Base-by-base conservation (phyloP, 2,329 filamentous ascomycete genomes). In the Fusarium sp. region DNA sequence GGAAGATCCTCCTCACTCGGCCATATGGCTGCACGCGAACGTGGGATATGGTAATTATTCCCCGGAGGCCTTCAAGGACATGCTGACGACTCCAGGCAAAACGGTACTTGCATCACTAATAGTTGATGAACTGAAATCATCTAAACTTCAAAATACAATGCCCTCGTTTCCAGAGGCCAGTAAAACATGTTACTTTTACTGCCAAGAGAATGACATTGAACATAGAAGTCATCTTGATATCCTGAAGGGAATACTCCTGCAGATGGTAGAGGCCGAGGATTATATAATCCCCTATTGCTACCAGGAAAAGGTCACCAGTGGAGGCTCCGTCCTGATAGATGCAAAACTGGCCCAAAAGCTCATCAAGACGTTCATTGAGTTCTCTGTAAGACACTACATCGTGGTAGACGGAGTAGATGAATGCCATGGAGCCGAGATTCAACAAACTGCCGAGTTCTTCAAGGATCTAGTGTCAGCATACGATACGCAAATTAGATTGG, bases 161-260 rank as follows among this genome's bases (percentile, higher is more conserved):
- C 18, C 38, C 2, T 45, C 33, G 0, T 50, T 53, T 10, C 65
- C 62, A 13, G 18, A 24, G 1, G 35, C 2, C 2, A 61, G 53
- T 9, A 61, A 33, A 6, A n/a, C 26, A 4, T 54, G 45, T 9
- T 68, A 53, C 5, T 68, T 68, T 22, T 68, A 68, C n/a, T 68
- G 65, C 2, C 62, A 67, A 30, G 54, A 68, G 2, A 14, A 67
- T 0, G 24, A 67, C 1, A 35, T 31, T 3, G 65, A 68, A n/a
- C 62, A 48, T 4, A n/a, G 3, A 0, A 54, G 0, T 1, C 16
- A 68, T 2, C n/a, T 67, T 0, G 65, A 67, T 15, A 10, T 68
- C 1, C 7, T 68, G 0, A 68, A 61, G 3, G 65, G 65, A 0
- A 68, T 68, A 26, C 15, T 68, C 0, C 12, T 68, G 1, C 65